Conservation (phyloP, 1,284 basidiomycete species). For the Ustilago nuda region DNA sequence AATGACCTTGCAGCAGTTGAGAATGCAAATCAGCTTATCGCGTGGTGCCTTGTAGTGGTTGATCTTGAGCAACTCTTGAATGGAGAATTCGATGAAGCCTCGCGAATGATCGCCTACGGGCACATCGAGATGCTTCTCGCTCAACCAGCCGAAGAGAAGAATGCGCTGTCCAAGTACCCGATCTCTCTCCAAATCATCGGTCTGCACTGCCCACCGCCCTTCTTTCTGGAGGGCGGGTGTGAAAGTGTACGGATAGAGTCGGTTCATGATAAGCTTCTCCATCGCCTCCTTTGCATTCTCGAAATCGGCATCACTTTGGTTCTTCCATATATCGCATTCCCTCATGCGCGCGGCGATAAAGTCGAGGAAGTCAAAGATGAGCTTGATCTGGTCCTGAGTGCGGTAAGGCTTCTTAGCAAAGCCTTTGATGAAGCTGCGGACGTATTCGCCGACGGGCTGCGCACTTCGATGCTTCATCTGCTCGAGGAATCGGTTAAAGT, state of each 20-base stretch:
- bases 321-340: slow-evolving; percentile 61
- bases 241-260: slow-evolving; percentile 76
- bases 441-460: slow-evolving; percentile 67
- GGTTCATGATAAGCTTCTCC: slow-evolving; percentile 99
- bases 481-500: slow-evolving; percentile 68
- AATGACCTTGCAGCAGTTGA: slow-evolving; percentile 99
- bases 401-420: slow-evolving; percentile 68
- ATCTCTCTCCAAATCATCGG: slow-evolving; percentile 95
- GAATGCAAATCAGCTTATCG: slow-evolving; percentile 96
- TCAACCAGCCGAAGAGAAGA: slow-evolving; percentile 88
- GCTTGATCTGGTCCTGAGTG: slow-evolving; percentile 65
- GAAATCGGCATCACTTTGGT: slow-evolving; percentile 80
- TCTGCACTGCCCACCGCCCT: slow-evolving; percentile 71
- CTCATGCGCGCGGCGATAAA: slow-evolving; percentile 66
- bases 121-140: slow-evolving; percentile 84
- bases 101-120: slow-evolving; percentile 70
- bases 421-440: slow-evolving; percentile 67
- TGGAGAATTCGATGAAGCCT: slow-evolving; percentile 92
- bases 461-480: slow-evolving; percentile 68
- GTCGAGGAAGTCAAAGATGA: slow-evolving; percentile 69
- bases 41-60: slow-evolving; percentile 98
- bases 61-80: slow-evolving; percentile 88
- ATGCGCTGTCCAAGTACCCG: slow-evolving; percentile 91
- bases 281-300: slow-evolving; percentile 98
- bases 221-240: slow-evolving; percentile 65